phyloP scores from a whole-genome alignment of 495 filamentous ascomycete genomes.

The Talaromyces borbonicus region DNA sequence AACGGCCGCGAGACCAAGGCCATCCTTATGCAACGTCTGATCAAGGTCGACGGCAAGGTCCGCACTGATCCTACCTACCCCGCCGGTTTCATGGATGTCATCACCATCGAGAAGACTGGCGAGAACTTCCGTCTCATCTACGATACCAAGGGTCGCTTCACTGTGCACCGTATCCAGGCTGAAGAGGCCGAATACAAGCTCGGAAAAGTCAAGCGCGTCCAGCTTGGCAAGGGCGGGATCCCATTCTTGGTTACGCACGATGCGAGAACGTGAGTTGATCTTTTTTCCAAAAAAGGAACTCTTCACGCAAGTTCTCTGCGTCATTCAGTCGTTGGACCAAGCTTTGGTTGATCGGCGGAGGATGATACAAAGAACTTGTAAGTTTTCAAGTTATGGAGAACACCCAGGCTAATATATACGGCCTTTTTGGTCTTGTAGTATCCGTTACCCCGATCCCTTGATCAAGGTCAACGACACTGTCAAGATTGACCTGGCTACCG shows the following conservation, averaged over 20 bases:
- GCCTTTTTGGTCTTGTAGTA: slow-evolving; percentile 49
- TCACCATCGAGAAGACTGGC: slow-evolving; percentile 97
- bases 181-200: slow-evolving; percentile 99
- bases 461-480: slow-evolving; percentile 99
- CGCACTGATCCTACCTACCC: slow-evolving; percentile 97
- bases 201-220: slow-evolving; percentile 98
- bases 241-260: slow-evolving; percentile 99
- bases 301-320: slow-evolving; percentile 56
- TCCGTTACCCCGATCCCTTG: slow-evolving; percentile 94
- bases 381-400: too few species aligned
- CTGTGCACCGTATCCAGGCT: slow-evolving; percentile 93
- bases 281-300: too few species aligned
- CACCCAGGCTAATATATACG: too few species aligned
- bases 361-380: slow-evolving; percentile 32
- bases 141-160: slow-evolving; percentile 99
- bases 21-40: slow-evolving; percentile 98
- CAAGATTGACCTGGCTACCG: slow-evolving; percentile 93
- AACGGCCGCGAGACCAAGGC: slow-evolving; percentile 95
- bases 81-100: slow-evolving; percentile 98
- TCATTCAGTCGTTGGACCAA: slow-evolving; percentile 99
- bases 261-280: slow-evolving; percentile 98
- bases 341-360: slow-evolving; percentile 71
- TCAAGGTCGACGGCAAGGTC: slow-evolving; percentile 99
- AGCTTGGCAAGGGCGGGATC: slow-evolving; percentile 98
- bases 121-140: slow-evolving; percentile 99